Conservation (phyloP, 1,139 yeast species). For the Keqinozyma sinolaborantium region DNA sequence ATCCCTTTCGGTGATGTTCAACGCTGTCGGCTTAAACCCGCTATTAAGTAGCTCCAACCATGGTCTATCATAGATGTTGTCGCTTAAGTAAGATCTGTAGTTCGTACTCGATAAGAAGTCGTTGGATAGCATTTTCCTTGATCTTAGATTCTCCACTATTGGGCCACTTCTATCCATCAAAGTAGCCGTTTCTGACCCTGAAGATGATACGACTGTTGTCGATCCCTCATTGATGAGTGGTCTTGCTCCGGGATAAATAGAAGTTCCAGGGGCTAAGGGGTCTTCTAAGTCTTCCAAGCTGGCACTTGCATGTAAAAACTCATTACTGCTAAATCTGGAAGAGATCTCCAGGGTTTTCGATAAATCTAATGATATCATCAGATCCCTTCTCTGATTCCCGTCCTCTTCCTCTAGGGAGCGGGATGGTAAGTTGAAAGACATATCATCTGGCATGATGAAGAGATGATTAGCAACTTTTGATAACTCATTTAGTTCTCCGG, state of each 20-base stretch:
- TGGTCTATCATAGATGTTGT: constrained; percentile 21
- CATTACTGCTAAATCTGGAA: neutral
- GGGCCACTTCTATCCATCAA: neutral
- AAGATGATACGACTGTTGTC: neutral
- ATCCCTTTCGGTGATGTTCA: constrained; percentile 10
- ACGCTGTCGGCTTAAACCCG: constrained; percentile 10
- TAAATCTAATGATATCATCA: neutral
- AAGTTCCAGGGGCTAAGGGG: neutral
- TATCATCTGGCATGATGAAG: too few species aligned
- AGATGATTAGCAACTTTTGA: too few species aligned
- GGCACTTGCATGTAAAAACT: neutral
- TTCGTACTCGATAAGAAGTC: neutral
- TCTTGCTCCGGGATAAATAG: too few species aligned
- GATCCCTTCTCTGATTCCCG: neutral
- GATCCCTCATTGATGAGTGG: too few species aligned
- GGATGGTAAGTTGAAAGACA: too few species aligned
- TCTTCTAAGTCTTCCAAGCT: neutral
- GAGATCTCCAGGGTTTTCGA: neutral
- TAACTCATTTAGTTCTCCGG: too few species aligned
- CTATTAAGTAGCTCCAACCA: constrained; percentile 20
- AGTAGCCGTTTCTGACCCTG: neutral
- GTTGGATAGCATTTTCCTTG: neutral
- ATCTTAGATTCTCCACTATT: neutral
- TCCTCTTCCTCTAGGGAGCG: too few species aligned
- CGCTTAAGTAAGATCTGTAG: constrained; percentile 3